Evolutionary conservation across 495 filamentous ascomycete species (phyloP).

Genomic region (Copromyces sp.): DNA sequence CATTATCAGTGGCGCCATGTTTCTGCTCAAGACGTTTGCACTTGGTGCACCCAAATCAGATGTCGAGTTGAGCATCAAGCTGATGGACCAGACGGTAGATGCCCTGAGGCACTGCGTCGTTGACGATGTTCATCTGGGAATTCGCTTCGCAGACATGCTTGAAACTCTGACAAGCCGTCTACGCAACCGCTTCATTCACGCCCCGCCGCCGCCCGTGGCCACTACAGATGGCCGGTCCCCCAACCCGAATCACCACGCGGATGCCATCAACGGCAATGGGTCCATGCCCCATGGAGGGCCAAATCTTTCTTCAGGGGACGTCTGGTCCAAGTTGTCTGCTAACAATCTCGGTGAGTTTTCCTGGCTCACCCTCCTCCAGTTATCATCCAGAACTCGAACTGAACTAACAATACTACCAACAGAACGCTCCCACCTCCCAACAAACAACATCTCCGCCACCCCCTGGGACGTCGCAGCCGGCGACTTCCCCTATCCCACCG

Average conservation of each 20-base stretch:
- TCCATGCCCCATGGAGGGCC: constrained; percentile 18
- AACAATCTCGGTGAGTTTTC: constrained; percentile 15
- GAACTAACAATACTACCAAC: not conserved
- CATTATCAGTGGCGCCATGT: constrained; percentile 90
- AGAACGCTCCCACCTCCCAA: constrained; percentile 34
- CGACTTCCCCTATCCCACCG: constrained; percentile 37
- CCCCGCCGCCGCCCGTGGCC: constrained; percentile 26
- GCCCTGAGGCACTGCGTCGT: constrained; percentile 79
- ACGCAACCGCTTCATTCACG: constrained; percentile 61
- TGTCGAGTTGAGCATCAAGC: constrained; percentile 65
- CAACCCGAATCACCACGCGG: constrained; percentile 15
- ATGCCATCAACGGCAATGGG: constrained; percentile 12
- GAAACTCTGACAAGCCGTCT: constrained; percentile 69
- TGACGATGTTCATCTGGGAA: constrained; percentile 92
- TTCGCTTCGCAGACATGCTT: constrained; percentile 85
- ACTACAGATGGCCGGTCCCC: constrained; percentile 30
- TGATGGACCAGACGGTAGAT: constrained; percentile 71
- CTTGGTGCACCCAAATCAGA: constrained; percentile 85
- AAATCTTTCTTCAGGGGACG: not conserved
- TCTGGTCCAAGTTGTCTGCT: not conserved
- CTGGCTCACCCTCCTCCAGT: not conserved
- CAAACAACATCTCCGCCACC: constrained; percentile 44
- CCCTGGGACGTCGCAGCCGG: constrained; percentile 41
- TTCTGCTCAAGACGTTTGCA: constrained; percentile 87
- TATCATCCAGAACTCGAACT: not conserved